phyloP scores from a whole-genome alignment of 139 green algal species.

The Chlamydomonas sp. region DNA sequence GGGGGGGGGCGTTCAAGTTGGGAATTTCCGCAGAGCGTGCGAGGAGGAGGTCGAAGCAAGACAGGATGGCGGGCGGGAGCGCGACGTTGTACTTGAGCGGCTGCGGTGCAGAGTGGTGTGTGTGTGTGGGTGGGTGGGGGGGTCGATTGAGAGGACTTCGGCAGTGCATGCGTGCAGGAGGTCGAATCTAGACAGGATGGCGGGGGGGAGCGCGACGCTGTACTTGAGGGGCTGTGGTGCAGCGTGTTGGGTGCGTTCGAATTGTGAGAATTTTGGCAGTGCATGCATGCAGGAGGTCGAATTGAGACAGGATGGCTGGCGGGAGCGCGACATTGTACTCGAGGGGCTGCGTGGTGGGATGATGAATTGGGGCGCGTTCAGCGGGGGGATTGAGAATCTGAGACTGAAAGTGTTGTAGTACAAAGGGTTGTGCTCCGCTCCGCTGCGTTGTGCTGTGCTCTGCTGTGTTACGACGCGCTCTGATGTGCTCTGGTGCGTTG shows the following conservation, averaged over 20 bases:
- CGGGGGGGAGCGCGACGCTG: slow-evolving; percentile 80
- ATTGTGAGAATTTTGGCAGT: not conserved
- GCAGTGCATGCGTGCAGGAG: not conserved
- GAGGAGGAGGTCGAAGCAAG: slow-evolving; percentile 17
- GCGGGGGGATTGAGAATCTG: no score
- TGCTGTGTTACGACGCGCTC: no score
- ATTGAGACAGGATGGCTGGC: slow-evolving; percentile 86
- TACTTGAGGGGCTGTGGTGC: slow-evolving; percentile 79
- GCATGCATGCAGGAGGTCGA: not conserved
- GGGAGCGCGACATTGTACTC: slow-evolving; percentile 85
- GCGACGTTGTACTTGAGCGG: slow-evolving; percentile 85
- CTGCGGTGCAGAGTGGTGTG: no score
- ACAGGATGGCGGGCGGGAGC: slow-evolving; percentile 83
- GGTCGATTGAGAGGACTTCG: not conserved
- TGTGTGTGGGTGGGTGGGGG: not conserved
- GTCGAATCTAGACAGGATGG: slow-evolving; percentile 77
- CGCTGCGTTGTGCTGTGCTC: no score
- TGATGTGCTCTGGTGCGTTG: no score
- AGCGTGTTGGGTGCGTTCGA: not conserved
- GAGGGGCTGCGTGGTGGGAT: no score
- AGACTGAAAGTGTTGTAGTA: no score
- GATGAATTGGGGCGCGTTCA: no score
- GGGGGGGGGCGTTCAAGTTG: not conserved
- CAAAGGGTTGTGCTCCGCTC: no score
- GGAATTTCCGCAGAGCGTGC: not conserved